A percentile compares a stretch with the other conserved stretches of the same genome.
Conservation (phyloP, 306 rosid genomes). For the Hylodesmum podocarpum region DNA sequence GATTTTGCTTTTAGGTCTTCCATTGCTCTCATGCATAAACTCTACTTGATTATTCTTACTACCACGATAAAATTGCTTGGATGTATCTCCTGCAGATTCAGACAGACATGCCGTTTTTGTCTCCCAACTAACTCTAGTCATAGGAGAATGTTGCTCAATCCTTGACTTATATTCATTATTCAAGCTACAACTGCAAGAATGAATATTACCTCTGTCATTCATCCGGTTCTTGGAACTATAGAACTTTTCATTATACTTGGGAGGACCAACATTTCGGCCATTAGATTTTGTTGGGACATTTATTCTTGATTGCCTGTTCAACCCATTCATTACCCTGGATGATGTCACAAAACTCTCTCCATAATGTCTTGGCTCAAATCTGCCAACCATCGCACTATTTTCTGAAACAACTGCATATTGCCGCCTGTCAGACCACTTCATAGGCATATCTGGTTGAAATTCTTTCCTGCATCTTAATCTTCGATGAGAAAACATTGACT, state of each 20-base stretch:
- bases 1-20: slow-evolving; percentile 71
- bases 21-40: slow-evolving; percentile 60
- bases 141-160: slow-evolving; percentile 62
- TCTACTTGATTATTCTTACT: slow-evolving; percentile 59
- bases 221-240: slow-evolving; percentile 56
- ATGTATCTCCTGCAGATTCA: slow-evolving; percentile 60
- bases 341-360: slow-evolving; percentile 64
- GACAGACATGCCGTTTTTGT: slow-evolving; percentile 51
- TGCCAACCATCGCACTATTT: slow-evolving; percentile 44
- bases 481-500: slow-evolving; percentile 57
- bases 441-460: slow-evolving; percentile 58
- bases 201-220: slow-evolving; percentile 62
- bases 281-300: slow-evolving; percentile 59
- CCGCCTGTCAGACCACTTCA: slow-evolving; percentile 81
- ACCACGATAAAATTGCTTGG: slow-evolving; percentile 71
- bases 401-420: slow-evolving; percentile 60
- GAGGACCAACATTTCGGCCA: slow-evolving; percentile 62
- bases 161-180: slow-evolving; percentile 64
- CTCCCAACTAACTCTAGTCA: slow-evolving; percentile 57
- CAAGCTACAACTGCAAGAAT: slow-evolving; percentile 77
- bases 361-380: slow-evolving; percentile 59
- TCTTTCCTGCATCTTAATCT: slow-evolving; percentile 66
- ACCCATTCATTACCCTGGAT: slow-evolving; percentile 50
- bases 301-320: slow-evolving; percentile 55
- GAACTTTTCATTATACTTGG: slow-evolving; percentile 66